Evolutionary conservation across 2,329 filamentous ascomycete genomes (phyloP), one percentile per base, ranked within the genome.

Genomic region (Sporothrix globosa): DNA sequence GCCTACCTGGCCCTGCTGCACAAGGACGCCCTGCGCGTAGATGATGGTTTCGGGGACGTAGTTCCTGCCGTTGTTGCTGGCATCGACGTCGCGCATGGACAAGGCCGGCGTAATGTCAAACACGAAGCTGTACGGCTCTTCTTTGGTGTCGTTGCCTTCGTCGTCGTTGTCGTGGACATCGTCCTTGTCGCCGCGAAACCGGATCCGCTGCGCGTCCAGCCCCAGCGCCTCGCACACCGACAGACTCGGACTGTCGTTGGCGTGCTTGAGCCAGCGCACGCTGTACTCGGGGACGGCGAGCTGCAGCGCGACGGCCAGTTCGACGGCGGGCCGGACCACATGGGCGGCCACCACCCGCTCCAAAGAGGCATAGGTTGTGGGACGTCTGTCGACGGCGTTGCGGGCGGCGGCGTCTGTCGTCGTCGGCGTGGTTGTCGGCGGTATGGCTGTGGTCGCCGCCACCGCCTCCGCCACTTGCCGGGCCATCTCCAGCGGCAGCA

Each of bases 71-170:
- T 24, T 27, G 24, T 34, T 19, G 41, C 53, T 30, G 24, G 6
- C 7, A 9, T 5, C 27, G 10, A 24, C 7, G n/a, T 56, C 52
- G 13, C 13, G 1, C 66, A 68, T 50, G 41, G 21, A 68, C 14
- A 68, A 41, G 1, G 50, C 67, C 27, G 67, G 67, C 11, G 39
- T 48, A n/a, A 68, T 48, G 67, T 68, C 67, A 50, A 68, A 60
- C 2, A 50, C 17, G 30, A 68, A 68, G 24, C 24, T 46, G 27
- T 68, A 58, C 21, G 34, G 34, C 7, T 34, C 34, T 4, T 34
- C 34, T 7, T 34, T 34, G 34, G 0, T 34, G 34, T 6, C 9
- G 34, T 6, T 34, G 34, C 7, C 2, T 4, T 34, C 7, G 34
- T 6, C 34, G 34, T 34, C 34, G 34, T 34, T 5, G 5, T 9